Base-by-base conservation (phyloP, 1,284 basidiomycete genomes). In the Moesziomyces antarcticus region DNA sequence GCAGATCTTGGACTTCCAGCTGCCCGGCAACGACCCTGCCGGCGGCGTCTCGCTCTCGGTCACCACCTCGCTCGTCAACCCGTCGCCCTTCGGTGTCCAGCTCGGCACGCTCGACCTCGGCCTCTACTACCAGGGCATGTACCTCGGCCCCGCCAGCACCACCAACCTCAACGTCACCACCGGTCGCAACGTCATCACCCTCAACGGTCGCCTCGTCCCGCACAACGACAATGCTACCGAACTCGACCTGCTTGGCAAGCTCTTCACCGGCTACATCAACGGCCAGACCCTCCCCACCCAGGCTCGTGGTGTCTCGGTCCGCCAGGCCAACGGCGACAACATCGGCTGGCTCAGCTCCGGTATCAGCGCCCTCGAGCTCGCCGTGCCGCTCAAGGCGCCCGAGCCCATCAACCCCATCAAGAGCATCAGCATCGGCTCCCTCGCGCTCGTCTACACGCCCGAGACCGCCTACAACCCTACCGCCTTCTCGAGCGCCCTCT, bases 201-300 rank as follows among this genome's bases (percentile, higher is more conserved):
- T 93, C 55, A 83, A 79, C 14, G 91, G 92, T 14, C 85, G 86
- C 16, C 86, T 93, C 46, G 76, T 90, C 21, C 88, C 87, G 5
- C 90, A 92, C 69, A 86, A 85, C 20, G 85, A 85, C 65, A 81
- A 85, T 30, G 69, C 87, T 14, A 83, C 85, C 11, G 86, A 88
- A 27, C 87, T 93, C 46, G 85, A 85, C 8, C 77, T 84, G 18
- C 84, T 92, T 52, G 90, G 90, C 3, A 81, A 88, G 60, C 85
- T 93, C 45, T 92, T 93, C 82, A 91, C 91, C 16, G 88, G 88
- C 54, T 92, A 91, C 83, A 86, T 93, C 74, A 92, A 92, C 77
- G 87, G 89, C 21, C 88, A 89, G 41, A 83, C 81, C 10, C 88
- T 90, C 2, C 86, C 85, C 5, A 89, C 92, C 40, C 77, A 89